Evolutionary conservation across 2,329 filamentous ascomycete species (phyloP).

Genomic region (Exophiala viscosa): DNA sequence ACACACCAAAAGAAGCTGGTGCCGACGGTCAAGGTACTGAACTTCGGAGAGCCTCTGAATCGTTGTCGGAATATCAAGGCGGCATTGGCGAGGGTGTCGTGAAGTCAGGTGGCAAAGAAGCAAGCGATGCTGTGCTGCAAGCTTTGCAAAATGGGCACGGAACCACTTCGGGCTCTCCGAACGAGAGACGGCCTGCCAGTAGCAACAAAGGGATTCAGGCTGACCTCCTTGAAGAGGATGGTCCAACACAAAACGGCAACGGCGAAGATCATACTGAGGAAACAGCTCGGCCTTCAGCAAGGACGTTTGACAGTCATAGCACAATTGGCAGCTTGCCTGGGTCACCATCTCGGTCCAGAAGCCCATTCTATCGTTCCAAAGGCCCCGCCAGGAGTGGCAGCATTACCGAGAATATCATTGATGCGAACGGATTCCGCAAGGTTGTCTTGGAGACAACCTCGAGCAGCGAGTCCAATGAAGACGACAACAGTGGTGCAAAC

Average conservation of each 20-base stretch:
- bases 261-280: neutral
- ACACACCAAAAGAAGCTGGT: constrained; percentile 35
- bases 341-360: constrained; percentile 30
- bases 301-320: constrained; percentile 21
- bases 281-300: constrained; percentile 9
- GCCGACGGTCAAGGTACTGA: constrained; percentile 39
- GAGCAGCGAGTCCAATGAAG: constrained; percentile 47
- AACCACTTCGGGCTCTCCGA: constrained; percentile 30
- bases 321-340: constrained; percentile 27
- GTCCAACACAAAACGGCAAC: neutral
- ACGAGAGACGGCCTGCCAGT: constrained; percentile 23
- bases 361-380: constrained; percentile 38
- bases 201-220: constrained; percentile 29
- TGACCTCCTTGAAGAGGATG: neutral
- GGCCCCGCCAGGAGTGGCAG: constrained; percentile 65
- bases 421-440: constrained; percentile 70
- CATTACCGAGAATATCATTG: constrained; percentile 74
- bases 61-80: constrained; percentile 44
- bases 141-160: constrained; percentile 57
- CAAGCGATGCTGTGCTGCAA: constrained; percentile 61
- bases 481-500: constrained; percentile 23
- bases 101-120: constrained; percentile 52
- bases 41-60: constrained; percentile 29
- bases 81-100: constrained; percentile 55
- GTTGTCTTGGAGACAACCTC: constrained; percentile 68